Base-by-base conservation (phyloP, 169 alveolate genomes). In the Babesia caballi region DNA sequence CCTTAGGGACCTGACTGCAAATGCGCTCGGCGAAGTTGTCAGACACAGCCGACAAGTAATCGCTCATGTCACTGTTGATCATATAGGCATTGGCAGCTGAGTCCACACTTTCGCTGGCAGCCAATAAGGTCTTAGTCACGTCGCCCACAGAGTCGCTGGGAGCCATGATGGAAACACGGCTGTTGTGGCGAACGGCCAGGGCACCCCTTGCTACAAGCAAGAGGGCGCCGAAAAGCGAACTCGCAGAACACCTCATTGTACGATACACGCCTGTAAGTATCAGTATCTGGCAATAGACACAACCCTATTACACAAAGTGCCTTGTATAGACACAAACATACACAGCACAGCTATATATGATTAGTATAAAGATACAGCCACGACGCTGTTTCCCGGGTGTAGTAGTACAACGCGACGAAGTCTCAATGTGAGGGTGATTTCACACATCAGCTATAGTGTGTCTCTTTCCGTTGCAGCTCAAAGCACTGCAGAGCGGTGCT, bases 71-170 rank as follows among this genome's bases (percentile, higher is more conserved):
- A 5, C 12, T 7, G 27, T 8, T 63, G 14, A 47, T 44, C 11
- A 8, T 11, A 23, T 23, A 25, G 5, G 30, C 54, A 2, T 21
- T n/a, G 27, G 5, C 19, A 5, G 5, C 30, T 27, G 35, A 4
- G n/a, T n/a, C n/a, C 4, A 58, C 17, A 21, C 12, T 8, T 3
- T 6, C 38, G 41, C n/a, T 47, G 42, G 41, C 69, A n/a, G 27
- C 21, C 23, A 7, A 5, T 38, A 58, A 17, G 4, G 56, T 58
- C 35, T 36, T 8, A 41, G 41, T 38, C n/a, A 41, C 35, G 23
- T 58, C 53, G 28, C 56, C 69, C 30, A 58, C 36, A 3, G n/a
- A 30, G 7, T 58, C 69, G n/a, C n/a, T n/a, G 15, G 54, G 69
- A 6, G 69, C 27, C 38, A 58, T 28, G 17, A 15, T 19, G 51